Evolutionary conservation across 2,329 filamentous ascomycete species (phyloP).

Genomic region (Akanthomyces lecanii): DNA sequence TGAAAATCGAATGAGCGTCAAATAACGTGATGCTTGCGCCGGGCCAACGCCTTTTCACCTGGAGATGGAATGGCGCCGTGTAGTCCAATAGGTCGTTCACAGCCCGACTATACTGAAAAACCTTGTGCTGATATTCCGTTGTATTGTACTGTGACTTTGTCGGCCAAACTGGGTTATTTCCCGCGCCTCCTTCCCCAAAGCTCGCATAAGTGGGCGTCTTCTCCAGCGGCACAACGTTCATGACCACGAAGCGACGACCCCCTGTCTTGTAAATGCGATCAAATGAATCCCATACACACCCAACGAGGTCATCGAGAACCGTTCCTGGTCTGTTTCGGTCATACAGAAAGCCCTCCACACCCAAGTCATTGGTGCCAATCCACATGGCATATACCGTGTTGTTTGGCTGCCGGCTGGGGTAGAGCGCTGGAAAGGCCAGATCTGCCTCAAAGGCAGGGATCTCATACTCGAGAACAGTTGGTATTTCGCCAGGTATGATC

Average conservation of each 20-base stretch:
- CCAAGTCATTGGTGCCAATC: constrained; percentile 80
- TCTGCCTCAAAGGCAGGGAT: constrained; percentile 54
- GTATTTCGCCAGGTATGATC: constrained; percentile 42
- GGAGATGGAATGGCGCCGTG: constrained; percentile 44
- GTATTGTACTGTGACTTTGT: constrained; percentile 44
- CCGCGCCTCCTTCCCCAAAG: constrained; percentile 34
- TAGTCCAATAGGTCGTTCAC: constrained; percentile 48
- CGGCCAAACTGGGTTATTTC: constrained; percentile 42
- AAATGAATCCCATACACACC: constrained; percentile 61
- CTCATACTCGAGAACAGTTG: constrained; percentile 59
- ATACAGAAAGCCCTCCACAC: constrained; percentile 59
- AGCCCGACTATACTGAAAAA: constrained; percentile 43
- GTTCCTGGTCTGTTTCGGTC: constrained; percentile 57
- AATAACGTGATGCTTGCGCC: constrained; percentile 61
- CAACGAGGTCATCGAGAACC: constrained; percentile 60
- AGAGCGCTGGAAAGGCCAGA: constrained; percentile 38
- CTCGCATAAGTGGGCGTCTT: constrained; percentile 60
- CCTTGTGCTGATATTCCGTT: constrained; percentile 42
- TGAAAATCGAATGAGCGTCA: constrained; percentile 61
- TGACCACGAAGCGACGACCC: constrained; percentile 65
- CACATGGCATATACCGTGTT: constrained; percentile 71
- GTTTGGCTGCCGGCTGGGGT: constrained; percentile 41
- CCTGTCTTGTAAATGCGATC: constrained; percentile 61
- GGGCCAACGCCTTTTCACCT: constrained; percentile 45
- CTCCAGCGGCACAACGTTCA: constrained; percentile 66